phyloP scores from a whole-genome alignment of 2,329 filamentous ascomycete species.

The Colletotrichum sansevieriae region DNA sequence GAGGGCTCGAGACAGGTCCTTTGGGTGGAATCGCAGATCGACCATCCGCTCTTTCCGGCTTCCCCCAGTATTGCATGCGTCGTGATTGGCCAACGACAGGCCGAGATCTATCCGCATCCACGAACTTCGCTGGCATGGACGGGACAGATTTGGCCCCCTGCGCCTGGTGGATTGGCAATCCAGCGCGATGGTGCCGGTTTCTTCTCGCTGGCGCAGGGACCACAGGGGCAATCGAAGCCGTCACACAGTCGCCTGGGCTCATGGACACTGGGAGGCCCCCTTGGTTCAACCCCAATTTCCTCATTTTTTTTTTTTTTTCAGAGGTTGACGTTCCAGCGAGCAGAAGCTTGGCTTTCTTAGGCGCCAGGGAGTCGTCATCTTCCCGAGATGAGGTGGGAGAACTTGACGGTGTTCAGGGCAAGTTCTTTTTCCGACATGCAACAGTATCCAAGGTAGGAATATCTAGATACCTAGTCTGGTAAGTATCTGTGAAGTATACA shows the following conservation, averaged over 20 bases:
- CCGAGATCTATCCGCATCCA: slow-evolving; percentile 30
- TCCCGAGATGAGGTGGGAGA: neutral
- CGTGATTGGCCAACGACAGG: slow-evolving; percentile 21
- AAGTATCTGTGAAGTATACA: no score
- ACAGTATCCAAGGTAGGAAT: no score
- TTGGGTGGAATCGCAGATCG: slow-evolving; percentile 18
- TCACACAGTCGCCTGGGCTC: slow-evolving; percentile 11
- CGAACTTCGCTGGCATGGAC: slow-evolving; percentile 29
- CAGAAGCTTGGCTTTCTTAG: slow-evolving; percentile 13
- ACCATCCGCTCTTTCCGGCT: slow-evolving; percentile 36
- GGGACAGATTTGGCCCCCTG: neutral
- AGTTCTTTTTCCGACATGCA: neutral
- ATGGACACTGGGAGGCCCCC: slow-evolving; percentile 24
- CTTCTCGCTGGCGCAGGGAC: slow-evolving; percentile 31
- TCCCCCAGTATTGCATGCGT: slow-evolving; percentile 21
- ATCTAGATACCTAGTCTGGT: no score
- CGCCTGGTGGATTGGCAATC: slow-evolving; percentile 1
- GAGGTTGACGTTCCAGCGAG: slow-evolving; percentile 25
- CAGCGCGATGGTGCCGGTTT: slow-evolving; percentile 39
- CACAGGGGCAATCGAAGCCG: slow-evolving; percentile 2
- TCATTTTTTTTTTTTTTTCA: slow-evolving; percentile 34
- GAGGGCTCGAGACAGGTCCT: slow-evolving; percentile 2
- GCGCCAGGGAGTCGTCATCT: slow-evolving; percentile 38
- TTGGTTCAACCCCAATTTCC: slow-evolving; percentile 27
- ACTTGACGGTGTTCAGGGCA: neutral